Percentiles rank a stretch among this genome's conserved stretches.
These are phyloP conservation scores for Blumeriella jaapii DNA, from an alignment of 2,329 filamentous ascomycete species.

Conservation along the genomic window DNA sequence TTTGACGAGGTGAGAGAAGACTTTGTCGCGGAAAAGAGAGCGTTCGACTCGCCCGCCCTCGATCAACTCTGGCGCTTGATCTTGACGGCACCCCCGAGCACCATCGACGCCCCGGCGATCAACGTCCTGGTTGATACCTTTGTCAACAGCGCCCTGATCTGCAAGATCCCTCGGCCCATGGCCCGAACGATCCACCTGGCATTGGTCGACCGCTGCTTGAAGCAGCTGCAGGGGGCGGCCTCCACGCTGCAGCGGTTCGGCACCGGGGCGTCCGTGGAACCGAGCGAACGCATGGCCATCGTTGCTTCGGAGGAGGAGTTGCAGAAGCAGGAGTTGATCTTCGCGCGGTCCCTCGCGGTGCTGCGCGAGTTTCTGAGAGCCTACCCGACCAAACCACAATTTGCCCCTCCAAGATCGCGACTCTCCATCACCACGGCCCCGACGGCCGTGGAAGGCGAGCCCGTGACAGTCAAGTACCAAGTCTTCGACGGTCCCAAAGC, in stretches of 20 bases:
- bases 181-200: constrained; percentile 52
- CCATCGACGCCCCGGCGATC: constrained; percentile 58
- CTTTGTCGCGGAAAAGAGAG: constrained; percentile 39
- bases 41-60: constrained; percentile 40
- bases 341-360: constrained; percentile 57
- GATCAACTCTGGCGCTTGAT: constrained; percentile 80
- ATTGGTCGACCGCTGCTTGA: constrained; percentile 62
- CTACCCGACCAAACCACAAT: constrained; percentile 49
- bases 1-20: constrained; percentile 37
- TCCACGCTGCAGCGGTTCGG: constrained; percentile 39
- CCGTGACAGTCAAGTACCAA: constrained; percentile 61
- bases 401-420: constrained; percentile 45
- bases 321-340: constrained; percentile 46
- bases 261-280: constrained; percentile 32
- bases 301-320: constrained; percentile 37
- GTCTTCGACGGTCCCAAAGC: constrained; percentile 52
- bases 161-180: constrained; percentile 36
- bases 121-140: constrained; percentile 64
- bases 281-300: constrained; percentile 43
- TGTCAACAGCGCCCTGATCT: constrained; percentile 44
- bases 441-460: constrained; percentile 47
- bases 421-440: constrained; percentile 38
- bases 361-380: constrained; percentile 55
- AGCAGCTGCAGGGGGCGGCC: constrained; percentile 55
- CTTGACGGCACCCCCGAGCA: constrained; percentile 51